phyloP scores from a whole-genome alignment of 2,329 filamentous ascomycete genomes.

The Aspergillus cejpii region DNA sequence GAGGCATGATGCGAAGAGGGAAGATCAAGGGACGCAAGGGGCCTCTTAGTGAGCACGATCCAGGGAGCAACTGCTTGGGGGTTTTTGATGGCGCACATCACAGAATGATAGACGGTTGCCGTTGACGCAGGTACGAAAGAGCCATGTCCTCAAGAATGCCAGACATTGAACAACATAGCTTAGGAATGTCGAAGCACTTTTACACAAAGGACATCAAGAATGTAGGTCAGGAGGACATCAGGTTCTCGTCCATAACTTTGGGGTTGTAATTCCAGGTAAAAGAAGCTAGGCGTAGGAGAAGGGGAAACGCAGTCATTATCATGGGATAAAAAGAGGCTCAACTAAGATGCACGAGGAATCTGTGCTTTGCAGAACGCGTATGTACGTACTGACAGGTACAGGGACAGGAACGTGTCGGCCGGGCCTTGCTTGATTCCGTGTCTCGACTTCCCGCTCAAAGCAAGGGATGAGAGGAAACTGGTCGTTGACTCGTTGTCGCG shows the following conservation, averaged over 20 bases:
- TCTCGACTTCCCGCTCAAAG: constrained; percentile 22
- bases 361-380: constrained; percentile 23
- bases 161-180: constrained; percentile 19
- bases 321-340: constrained; percentile 18
- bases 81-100: constrained; percentile 27
- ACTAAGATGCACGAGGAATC: constrained; percentile 24
- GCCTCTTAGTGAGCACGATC: constrained; percentile 28
- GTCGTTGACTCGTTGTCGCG: constrained; percentile 19
- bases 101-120: constrained; percentile 15
- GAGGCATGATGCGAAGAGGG: constrained; percentile 29
- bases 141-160: constrained; percentile 29
- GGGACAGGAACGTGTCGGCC: constrained; percentile 32
- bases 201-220: constrained; percentile 27
- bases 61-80: constrained; percentile 33
- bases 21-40: constrained; percentile 31
- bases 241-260: constrained; percentile 6
- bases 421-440: constrained; percentile 17
- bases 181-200: constrained; percentile 31
- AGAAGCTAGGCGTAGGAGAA: constrained; percentile 14
- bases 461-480: constrained; percentile 29
- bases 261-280: constrained; percentile 17
- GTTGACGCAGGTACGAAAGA: constrained; percentile 20
- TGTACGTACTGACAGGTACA: constrained; percentile 25
- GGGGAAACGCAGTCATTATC: constrained; percentile 12
- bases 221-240: constrained; percentile 21